These are phyloP conservation scores for Cladosporium sp. DNA, from an alignment of 2,329 filamentous ascomycete genomes.

Conservation along the genomic window DNA sequence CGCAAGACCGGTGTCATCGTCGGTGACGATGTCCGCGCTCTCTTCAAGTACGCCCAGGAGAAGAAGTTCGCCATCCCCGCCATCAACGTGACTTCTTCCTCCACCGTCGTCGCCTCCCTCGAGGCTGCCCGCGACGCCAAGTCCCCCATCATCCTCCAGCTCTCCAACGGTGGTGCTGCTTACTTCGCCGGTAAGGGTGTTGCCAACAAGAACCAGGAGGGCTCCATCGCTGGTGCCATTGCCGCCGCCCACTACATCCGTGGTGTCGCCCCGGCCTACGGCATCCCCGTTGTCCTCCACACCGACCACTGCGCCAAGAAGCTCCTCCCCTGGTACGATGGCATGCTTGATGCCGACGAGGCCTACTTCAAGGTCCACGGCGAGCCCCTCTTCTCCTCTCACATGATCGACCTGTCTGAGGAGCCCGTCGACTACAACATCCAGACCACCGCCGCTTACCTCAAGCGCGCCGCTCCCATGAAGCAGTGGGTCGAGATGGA, in stretches of 20 bases:
- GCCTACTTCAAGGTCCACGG: constrained; percentile 87
- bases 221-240: constrained; percentile 81
- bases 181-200: constrained; percentile 59
- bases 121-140: constrained; percentile 93
- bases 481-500: constrained; percentile 99
- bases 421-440: constrained; percentile 89
- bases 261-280: constrained; percentile 78
- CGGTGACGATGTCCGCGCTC: constrained; percentile 39
- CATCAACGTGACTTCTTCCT: constrained; percentile 85
- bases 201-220: constrained; percentile 75
- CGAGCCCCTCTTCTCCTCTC: constrained; percentile 88
- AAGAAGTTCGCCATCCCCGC: constrained; percentile 75
- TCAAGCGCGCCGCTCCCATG: constrained; percentile 90
- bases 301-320: constrained; percentile 99
- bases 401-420: constrained; percentile 98
- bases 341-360: constrained; percentile 93
- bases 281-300: constrained; percentile 86
- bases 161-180: constrained; percentile 87
- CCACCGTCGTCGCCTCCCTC: constrained; percentile 76
- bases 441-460: constrained; percentile 83
- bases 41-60: constrained; percentile 88
- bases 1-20: constrained; percentile 37
- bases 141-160: constrained; percentile 86
- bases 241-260: constrained; percentile 93
- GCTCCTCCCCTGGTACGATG: constrained; percentile 95